Conservation (phyloP, 2,329 filamentous ascomycete genomes). For the Botrytis galanthina region DNA sequence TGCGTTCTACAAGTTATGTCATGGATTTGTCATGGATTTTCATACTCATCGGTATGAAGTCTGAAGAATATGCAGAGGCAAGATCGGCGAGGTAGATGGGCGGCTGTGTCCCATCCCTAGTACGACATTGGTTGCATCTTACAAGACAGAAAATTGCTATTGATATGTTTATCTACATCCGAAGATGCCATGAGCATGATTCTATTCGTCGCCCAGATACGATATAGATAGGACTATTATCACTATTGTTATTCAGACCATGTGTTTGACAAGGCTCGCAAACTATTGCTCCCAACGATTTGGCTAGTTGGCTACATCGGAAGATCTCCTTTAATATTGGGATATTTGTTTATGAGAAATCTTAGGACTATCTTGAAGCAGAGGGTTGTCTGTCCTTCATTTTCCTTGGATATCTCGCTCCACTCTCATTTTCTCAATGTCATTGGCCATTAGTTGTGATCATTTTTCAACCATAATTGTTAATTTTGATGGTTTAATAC, state of each 20-base stretch:
- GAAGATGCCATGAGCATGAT: not conserved
- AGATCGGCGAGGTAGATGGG: not conserved
- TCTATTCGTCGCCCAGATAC: not conserved
- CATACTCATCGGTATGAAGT: not conserved
- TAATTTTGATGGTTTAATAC: not conserved
- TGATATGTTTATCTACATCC: not conserved
- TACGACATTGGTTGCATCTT: not conserved
- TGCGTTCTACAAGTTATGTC: not conserved
- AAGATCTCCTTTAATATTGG: not conserved
- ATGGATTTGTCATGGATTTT: not conserved
- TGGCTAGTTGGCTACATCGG: not conserved
- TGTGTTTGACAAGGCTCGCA: not conserved
- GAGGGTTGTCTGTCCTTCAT: not conserved
- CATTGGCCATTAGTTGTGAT: not conserved
- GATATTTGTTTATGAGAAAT: no score
- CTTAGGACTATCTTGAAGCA: not conserved
- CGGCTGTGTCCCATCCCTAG: not conserved
- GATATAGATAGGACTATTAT: not conserved
- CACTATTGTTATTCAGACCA: not conserved
- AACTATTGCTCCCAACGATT: not conserved
- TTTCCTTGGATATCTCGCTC: not conserved
- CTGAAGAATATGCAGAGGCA: not conserved
- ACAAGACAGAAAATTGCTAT: not conserved
- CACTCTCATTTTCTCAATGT: not conserved
- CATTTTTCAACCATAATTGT: not conserved